Conservation (phyloP, 164 flowering plant genomes). For the Stephania cephalantha region DNA sequence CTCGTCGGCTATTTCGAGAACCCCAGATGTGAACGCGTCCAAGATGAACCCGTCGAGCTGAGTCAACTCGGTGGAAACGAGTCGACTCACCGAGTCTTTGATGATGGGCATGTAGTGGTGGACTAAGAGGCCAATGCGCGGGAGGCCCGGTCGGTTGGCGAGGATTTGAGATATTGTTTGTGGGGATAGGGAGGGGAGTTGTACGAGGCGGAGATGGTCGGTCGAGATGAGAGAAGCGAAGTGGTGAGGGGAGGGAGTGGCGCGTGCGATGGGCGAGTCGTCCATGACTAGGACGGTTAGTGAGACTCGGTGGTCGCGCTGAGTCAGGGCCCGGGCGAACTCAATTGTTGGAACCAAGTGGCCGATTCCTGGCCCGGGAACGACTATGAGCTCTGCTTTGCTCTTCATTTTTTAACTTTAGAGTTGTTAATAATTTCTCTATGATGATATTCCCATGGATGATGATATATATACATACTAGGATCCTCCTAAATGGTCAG, state of each 20-base stretch:
- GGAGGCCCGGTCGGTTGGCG: not conserved
- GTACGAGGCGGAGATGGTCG: conserved; percentile 5
- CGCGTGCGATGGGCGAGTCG: conserved; percentile 7
- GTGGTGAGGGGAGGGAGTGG: not conserved
- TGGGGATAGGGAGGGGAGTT: conserved; percentile 5
- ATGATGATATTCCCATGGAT: too few species aligned
- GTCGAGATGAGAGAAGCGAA: not conserved
- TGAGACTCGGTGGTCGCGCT: not conserved
- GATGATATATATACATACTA: too few species aligned
- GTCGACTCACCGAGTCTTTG: conserved; percentile 5
- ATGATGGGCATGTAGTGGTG: conserved; percentile 19
- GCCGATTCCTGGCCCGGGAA: conserved; percentile 2
- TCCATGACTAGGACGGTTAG: not conserved
- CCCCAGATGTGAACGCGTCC: conserved; percentile 26
- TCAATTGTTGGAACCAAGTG: conserved; percentile 10
- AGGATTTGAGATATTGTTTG: not conserved
- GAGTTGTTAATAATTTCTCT: too few species aligned
- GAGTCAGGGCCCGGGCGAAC: not conserved
- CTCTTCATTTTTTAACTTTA: not conserved
- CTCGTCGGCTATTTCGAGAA: conserved; percentile 30
- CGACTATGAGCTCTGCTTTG: conserved; percentile 2
- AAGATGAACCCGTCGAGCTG: conserved; percentile 17
- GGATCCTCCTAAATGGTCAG: too few species aligned
- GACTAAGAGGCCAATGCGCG: not conserved
- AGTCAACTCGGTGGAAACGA: not conserved